Evolutionary conservation across 768 basidiomycete species (phyloP).

Genomic region (Collybia sordida): DNA sequence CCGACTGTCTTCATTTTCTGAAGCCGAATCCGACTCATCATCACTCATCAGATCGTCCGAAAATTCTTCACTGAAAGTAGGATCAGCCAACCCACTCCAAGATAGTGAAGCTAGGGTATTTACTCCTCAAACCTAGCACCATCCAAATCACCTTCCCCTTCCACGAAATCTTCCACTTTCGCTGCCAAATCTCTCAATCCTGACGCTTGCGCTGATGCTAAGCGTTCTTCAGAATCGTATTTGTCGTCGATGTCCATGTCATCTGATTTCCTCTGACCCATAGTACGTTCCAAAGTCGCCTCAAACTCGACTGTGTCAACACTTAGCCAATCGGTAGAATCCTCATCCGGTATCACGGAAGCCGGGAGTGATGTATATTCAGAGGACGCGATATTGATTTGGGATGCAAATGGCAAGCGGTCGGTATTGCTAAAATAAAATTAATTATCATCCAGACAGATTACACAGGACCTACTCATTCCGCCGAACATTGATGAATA

Average conservation of each 20-base stretch:
- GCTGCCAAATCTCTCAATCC: conserved; percentile 75
- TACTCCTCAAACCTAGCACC: conserved; percentile 93
- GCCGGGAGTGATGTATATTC: conserved; percentile 31
- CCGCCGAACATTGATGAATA: conserved; percentile 61
- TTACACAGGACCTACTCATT: conserved; percentile 57
- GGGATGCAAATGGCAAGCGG: conserved; percentile 74
- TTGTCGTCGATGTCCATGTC: conserved; percentile 51
- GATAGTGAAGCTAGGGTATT: conserved; percentile 1
- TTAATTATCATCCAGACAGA: neutral
- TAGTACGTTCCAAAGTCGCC: conserved; percentile 55
- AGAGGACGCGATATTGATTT: conserved; percentile 64
- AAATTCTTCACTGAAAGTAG: conserved; percentile 51
- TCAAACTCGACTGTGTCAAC: conserved; percentile 78
- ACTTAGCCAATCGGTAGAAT: conserved; percentile 79
- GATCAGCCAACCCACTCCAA: neutral
- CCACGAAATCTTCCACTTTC: conserved; percentile 88
- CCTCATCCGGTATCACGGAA: conserved; percentile 22
- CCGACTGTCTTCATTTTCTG: conserved; percentile 41
- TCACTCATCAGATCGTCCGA: conserved; percentile 68
- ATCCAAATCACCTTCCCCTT: conserved; percentile 84
- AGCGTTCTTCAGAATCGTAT: conserved; percentile 42
- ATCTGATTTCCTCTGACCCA: conserved; percentile 20
- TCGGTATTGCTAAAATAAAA: conserved; percentile 46
- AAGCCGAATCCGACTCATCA: conserved; percentile 45
- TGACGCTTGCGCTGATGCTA: conserved; percentile 65